Evolutionary conservation across 1,139 yeast species (phyloP).

Genomic region (Debaryomyces subglobosus): DNA sequence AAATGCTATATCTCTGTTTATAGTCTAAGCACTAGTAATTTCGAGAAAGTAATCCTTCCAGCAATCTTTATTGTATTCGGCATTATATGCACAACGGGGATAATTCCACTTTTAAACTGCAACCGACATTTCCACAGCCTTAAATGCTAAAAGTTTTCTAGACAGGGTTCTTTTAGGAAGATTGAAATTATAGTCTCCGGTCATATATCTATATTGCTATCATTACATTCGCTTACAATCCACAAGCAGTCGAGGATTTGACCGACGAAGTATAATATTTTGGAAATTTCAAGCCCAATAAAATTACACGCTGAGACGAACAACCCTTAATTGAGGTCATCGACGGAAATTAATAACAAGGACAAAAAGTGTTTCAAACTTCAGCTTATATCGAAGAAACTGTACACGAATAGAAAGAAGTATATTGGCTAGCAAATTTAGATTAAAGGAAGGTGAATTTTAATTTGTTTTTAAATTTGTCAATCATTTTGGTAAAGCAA

Average conservation of each 20-base stretch:
- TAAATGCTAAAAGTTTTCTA: neutral
- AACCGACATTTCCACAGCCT: constrained; percentile 8
- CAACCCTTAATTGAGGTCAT: neutral
- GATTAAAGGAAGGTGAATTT: neutral
- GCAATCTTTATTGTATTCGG: constrained; percentile 2
- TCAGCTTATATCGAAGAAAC: neutral
- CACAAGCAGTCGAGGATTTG: neutral
- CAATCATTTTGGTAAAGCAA: neutral
- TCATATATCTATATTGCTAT: constrained; percentile 1
- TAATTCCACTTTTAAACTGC: constrained; percentile 6
- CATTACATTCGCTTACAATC: constrained; percentile 3
- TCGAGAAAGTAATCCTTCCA: constrained; percentile 6
- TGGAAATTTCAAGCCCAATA: neutral
- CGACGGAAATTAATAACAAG: neutral
- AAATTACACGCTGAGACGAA: neutral
- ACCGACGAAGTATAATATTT: neutral
- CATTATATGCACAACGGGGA: constrained; percentile 4
- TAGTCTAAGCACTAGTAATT: neutral
- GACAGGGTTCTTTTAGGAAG: neutral
- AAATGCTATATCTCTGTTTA: neutral
- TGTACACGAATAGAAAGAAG: neutral
- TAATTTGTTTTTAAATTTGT: neutral
- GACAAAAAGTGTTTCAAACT: neutral
- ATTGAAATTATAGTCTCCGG: neutral
- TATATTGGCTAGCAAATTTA: neutral